Evolutionary conservation across 345 rosid species (phyloP), one percentile per base, ranked within the genome.

Genomic region (Draba incana): DNA sequence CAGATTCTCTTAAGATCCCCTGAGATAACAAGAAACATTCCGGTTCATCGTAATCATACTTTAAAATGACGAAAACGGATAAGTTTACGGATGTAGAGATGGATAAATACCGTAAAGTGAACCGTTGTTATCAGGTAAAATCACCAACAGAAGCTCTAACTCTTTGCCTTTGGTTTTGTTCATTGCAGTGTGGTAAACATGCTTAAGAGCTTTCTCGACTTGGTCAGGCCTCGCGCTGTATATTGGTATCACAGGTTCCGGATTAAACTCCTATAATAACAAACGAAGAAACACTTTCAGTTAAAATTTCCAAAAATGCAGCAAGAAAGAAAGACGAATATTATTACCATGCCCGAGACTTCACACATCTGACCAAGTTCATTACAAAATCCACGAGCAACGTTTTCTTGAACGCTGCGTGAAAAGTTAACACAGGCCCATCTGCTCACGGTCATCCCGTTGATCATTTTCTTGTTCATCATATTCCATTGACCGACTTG

Each of bases 391-490:
- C 92, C 98, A 5, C 87, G 90, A 35, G 96, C 99, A 72, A 88
- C 85, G 33, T 81, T 89, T 65, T 95, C 99, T 84, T 95, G 99
- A 28, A 95, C 98, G 28, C 88, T 92, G 27, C 92, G 83, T 51
- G 98, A 95, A 72, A 95, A 95, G 85, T 95, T 92, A 62, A 95
- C 89, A 74, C 99, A 95, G 2, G 94, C 90, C 99, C 99, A 95
- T 49, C 94, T 83, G 74, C 68, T 92, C 53, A 95, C 97, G 8
- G 96, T 89, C 97, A 89, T 92, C 53, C 98, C 99, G 42, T 95
- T 92, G 47, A 95, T 92, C 99, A 95, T 92, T 84, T 95, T 95
- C 99, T 95, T 95, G 84, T 95, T 95, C 98, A 95, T 89, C 99
- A 95, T 95, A 77, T 92, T 95, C 99, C 99, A 95, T 57, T 95